Percentiles rank a stretch among this genome's conserved stretches.
Evolutionary conservation across 2,329 filamentous ascomycete species (phyloP).

Genomic region (Cladobotryum mycophilum): DNA sequence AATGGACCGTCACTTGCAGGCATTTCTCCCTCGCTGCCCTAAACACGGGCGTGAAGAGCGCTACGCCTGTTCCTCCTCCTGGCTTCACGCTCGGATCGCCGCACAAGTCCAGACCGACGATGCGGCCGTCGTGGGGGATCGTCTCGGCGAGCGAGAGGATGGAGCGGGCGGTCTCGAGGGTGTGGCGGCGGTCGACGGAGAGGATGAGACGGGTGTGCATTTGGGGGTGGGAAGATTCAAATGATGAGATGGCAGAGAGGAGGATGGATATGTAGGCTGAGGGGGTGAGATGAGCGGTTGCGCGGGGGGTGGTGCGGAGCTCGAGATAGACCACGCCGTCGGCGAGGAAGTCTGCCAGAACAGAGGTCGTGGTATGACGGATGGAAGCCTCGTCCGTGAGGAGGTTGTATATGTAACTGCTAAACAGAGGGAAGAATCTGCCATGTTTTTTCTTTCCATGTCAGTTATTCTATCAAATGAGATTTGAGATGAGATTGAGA

Average conservation of each 20-base stretch:
- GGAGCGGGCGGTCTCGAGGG: slow-evolving; percentile 51
- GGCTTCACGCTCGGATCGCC: slow-evolving; percentile 56
- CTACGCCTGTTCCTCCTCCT: slow-evolving; percentile 17
- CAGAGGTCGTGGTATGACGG: slow-evolving; percentile 55
- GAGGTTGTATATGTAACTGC: slow-evolving; percentile 72
- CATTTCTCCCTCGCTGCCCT: slow-evolving; percentile 46
- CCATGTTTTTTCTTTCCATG: not conserved
- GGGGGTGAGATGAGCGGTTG: slow-evolving; percentile 52
- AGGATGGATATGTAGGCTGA: slow-evolving; percentile 60
- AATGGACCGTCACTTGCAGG: slow-evolving; percentile 67
- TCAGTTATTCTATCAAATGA: not conserved
- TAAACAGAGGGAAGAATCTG: slow-evolving; percentile 74
- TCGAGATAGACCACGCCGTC: slow-evolving; percentile 76
- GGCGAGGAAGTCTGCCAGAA: slow-evolving; percentile 57
- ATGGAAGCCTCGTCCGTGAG: slow-evolving; percentile 57
- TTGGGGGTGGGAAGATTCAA: slow-evolving; percentile 32
- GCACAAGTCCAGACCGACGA: slow-evolving; percentile 74
- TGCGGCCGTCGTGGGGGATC: slow-evolving; percentile 43
- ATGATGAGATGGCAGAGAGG: slow-evolving; percentile 54
- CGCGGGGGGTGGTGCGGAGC: slow-evolving; percentile 71
- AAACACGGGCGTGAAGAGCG: slow-evolving; percentile 53
- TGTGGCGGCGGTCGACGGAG: slow-evolving; percentile 64
- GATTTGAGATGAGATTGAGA: not conserved
- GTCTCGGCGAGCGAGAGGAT: slow-evolving; percentile 56
- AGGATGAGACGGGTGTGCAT: slow-evolving; percentile 65